Evolutionary conservation across 1,139 yeast genomes (phyloP).

Genomic region (Eremothecium sinecaudum): DNA sequence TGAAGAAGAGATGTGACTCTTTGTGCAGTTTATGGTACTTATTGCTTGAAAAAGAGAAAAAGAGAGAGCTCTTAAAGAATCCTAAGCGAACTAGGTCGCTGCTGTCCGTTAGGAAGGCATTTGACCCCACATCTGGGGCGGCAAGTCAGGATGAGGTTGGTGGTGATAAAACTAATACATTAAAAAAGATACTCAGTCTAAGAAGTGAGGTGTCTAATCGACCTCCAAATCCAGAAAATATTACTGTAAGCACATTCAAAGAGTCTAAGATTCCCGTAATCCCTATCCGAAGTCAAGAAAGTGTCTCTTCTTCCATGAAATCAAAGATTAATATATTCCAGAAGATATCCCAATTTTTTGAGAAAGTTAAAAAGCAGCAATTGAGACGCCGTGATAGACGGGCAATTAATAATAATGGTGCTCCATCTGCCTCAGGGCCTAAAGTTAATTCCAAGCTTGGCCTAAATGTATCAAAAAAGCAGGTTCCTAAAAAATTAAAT

Average conservation of each 20-base stretch:
- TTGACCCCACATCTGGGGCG: slow-evolving; percentile 15
- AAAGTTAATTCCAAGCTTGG: neutral
- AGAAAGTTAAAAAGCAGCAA: slow-evolving; percentile 8
- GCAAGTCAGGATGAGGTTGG: slow-evolving; percentile 4
- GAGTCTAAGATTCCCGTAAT: neutral
- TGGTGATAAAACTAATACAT: slow-evolving; percentile 13
- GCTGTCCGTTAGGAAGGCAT: slow-evolving; percentile 28
- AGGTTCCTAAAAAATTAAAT: no score
- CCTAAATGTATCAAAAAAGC: no score
- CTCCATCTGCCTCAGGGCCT: neutral
- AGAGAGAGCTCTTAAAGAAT: slow-evolving; percentile 36
- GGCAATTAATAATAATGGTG: neutral
- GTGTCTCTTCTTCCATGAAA: neutral
- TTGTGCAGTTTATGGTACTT: slow-evolving; percentile 81
- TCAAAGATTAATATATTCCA: slow-evolving; percentile 9
- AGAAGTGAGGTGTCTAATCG: slow-evolving; percentile 11
- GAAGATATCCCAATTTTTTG: slow-evolving; percentile 9
- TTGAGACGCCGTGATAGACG: neutral
- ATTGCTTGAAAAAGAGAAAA: slow-evolving; percentile 53
- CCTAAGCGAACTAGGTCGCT: slow-evolving; percentile 47
- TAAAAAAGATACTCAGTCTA: slow-evolving; percentile 14
- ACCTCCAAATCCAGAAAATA: neutral
- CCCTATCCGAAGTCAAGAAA: neutral
- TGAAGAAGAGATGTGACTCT: slow-evolving; percentile 58
- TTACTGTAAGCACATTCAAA: neutral